Evolutionary conservation across 78 protist species (phyloP).

Genomic region (Emiliania huxleyi): DNA sequence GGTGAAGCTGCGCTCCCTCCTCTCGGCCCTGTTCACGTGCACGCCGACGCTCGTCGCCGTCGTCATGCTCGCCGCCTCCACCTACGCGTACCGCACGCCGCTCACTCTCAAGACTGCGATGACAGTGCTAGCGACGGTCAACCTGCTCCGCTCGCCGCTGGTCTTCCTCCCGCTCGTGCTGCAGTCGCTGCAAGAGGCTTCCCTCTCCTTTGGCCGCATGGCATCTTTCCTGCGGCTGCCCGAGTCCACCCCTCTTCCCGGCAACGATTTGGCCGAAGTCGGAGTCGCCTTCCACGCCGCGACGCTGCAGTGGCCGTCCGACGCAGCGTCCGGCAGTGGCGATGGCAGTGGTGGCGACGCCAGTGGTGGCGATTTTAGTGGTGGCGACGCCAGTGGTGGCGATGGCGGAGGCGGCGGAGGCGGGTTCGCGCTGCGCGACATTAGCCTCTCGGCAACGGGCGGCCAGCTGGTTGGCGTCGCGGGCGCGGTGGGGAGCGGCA

Average conservation of each 20-base stretch:
- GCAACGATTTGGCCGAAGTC: not conserved
- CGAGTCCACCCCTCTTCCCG: not conserved
- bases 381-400: too few species aligned
- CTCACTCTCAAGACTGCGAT: not conserved
- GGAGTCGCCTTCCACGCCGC: not conserved
- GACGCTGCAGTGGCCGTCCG: not conserved
- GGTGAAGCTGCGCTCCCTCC: not conserved
- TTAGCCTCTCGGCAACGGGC: not conserved
- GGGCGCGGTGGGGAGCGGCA: conserved; percentile 57
- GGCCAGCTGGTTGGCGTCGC: not conserved
- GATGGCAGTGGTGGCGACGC: too few species aligned
- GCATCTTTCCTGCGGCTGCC: not conserved
- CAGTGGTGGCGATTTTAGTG: too few species aligned
- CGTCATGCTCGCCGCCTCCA: not conserved
- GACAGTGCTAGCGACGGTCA: not conserved
- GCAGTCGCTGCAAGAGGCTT: not conserved
- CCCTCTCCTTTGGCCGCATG: not conserved
- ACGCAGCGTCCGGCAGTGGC: too few species aligned
- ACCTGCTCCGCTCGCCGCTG: conserved; percentile 62
- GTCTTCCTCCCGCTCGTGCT: conserved; percentile 25
- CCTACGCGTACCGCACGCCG: not conserved
- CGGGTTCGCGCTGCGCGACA: not conserved
- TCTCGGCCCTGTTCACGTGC: not conserved
- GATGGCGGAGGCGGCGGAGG: too few species aligned
- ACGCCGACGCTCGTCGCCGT: conserved; percentile 7